phyloP scores from a whole-genome alignment of 805 yeast species.

The Cyberlindnera xylosilytica region DNA sequence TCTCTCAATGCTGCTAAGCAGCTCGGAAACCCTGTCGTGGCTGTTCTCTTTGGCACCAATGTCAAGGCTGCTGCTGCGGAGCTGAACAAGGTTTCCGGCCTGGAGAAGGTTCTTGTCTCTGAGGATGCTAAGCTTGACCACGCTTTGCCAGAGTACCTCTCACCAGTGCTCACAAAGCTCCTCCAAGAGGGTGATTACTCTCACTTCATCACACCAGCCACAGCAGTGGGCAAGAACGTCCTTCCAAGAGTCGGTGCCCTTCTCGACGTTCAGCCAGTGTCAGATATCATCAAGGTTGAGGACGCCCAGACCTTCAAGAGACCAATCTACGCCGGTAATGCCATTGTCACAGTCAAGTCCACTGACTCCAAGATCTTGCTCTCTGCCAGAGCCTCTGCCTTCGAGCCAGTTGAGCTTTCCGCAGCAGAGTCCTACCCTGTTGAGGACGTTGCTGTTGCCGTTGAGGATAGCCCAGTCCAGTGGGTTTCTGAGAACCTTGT shows the following conservation, averaged over 20 bases:
- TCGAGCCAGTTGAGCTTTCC: conserved; percentile 45
- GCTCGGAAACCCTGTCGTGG: conserved; percentile 78
- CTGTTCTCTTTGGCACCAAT: conserved; percentile 65
- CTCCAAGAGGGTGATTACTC: conserved; percentile 42
- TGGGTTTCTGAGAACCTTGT: conserved; percentile 77
- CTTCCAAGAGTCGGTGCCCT: conserved; percentile 86
- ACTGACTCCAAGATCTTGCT: conserved; percentile 62
- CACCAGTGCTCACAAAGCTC: conserved; percentile 58
- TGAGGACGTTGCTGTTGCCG: conserved; percentile 42
- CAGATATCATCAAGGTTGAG: conserved; percentile 72
- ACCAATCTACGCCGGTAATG: conserved; percentile 97
- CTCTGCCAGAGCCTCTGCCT: conserved; percentile 85
- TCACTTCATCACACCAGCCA: conserved; percentile 76
- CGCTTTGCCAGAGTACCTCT: conserved; percentile 73
- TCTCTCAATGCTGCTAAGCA: conserved; percentile 74
- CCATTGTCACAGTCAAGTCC: conserved; percentile 74
- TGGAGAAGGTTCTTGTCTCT: conserved; percentile 45
- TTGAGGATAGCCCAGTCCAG: conserved; percentile 39
- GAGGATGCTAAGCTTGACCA: conserved; percentile 59
- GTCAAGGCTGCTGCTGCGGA: conserved; percentile 48
- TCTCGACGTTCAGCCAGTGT: conserved; percentile 81
- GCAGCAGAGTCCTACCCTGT: conserved; percentile 36
- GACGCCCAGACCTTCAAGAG: conserved; percentile 74
- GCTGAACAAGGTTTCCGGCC: conserved; percentile 49
- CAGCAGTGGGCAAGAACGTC: conserved; percentile 84